Evolutionary conservation across 805 yeast genomes (phyloP).

Genomic region (Kodamaea fukazawae): DNA sequence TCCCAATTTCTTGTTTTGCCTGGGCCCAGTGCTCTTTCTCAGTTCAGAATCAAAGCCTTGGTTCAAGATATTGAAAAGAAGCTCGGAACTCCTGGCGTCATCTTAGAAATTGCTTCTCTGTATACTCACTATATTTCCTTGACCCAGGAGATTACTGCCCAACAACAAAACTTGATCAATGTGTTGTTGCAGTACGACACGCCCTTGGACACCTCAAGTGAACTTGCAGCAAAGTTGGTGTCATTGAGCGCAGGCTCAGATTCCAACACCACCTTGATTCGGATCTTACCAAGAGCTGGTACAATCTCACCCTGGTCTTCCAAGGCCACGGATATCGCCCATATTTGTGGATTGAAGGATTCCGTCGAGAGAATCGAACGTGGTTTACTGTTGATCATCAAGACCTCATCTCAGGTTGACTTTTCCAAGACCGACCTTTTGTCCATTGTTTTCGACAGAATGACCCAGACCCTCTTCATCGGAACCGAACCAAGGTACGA

Average conservation of each 20-base stretch:
- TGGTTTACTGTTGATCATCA: slow-evolving; percentile 74
- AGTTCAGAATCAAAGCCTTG: slow-evolving; percentile 76
- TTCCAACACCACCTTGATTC: slow-evolving; percentile 51
- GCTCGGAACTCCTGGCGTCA: slow-evolving; percentile 58
- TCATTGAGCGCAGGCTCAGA: slow-evolving; percentile 26
- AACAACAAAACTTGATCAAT: slow-evolving; percentile 50
- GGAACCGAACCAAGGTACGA: slow-evolving; percentile 60
- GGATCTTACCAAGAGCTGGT: slow-evolving; percentile 89
- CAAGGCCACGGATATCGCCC: slow-evolving; percentile 92
- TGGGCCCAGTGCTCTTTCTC: slow-evolving; percentile 89
- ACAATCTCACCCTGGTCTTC: slow-evolving; percentile 99
- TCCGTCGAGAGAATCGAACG: slow-evolving; percentile 85
- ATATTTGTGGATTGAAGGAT: slow-evolving; percentile 77
- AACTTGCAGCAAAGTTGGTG: slow-evolving; percentile 41
- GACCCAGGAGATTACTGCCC: slow-evolving; percentile 35
- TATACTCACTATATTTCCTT: slow-evolving; percentile 79
- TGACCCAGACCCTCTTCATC: slow-evolving; percentile 76
- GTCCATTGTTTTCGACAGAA: slow-evolving; percentile 81
- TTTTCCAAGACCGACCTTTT: slow-evolving; percentile 60
- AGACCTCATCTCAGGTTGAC: slow-evolving; percentile 47
- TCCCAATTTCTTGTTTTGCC: slow-evolving; percentile 49
- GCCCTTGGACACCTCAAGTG: slow-evolving; percentile 53
- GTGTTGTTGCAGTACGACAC: slow-evolving; percentile 73
- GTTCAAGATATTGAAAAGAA: slow-evolving; percentile 68
- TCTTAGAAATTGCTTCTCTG: slow-evolving; percentile 68